A percentile compares a stretch with the other conserved stretches of the same genome.
phyloP scores from a whole-genome alignment of 1,284 basidiomycete species.

The Ustilago shanxiensis region DNA sequence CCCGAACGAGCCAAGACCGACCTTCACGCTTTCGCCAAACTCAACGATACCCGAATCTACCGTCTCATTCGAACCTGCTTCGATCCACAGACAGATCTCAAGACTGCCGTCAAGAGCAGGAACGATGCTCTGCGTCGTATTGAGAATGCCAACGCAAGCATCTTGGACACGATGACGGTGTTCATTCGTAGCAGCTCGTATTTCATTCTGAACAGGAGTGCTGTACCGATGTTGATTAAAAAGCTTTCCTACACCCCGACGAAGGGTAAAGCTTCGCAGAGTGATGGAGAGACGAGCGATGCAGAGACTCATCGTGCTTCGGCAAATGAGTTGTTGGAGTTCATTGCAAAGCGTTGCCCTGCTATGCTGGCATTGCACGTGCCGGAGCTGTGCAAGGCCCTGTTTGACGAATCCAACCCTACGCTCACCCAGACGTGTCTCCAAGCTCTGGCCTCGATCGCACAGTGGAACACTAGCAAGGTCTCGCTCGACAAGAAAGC shows the following conservation, averaged over 20 bases:
- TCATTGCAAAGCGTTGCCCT: conserved; percentile 83
- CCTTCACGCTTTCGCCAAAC: conserved; percentile 83
- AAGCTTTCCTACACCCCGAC: conserved; percentile 26
- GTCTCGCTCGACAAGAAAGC: conserved; percentile 68
- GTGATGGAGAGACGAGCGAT: conserved; percentile 23
- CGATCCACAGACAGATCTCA: conserved; percentile 86
- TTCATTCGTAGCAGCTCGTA: conserved; percentile 81
- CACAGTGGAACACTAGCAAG: conserved; percentile 38
- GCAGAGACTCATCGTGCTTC: conserved; percentile 50
- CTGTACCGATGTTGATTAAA: conserved; percentile 79
- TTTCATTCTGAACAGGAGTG: conserved; percentile 84
- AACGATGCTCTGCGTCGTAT: conserved; percentile 56
- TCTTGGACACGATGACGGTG: conserved; percentile 76
- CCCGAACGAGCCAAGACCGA: conserved; percentile 82
- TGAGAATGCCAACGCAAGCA: conserved; percentile 43
- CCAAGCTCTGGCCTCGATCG: conserved; percentile 37
- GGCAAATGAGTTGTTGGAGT: conserved; percentile 71
- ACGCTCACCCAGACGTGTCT: conserved; percentile 75
- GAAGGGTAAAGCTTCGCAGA: conserved; percentile 17
- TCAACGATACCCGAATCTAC: conserved; percentile 87
- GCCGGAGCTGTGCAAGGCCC: conserved; percentile 78
- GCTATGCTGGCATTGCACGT: conserved; percentile 81
- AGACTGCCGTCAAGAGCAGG: conserved; percentile 78
- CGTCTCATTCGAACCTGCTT: conserved; percentile 84
- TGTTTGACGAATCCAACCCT: conserved; percentile 76